Evolutionary conservation across 2,329 filamentous ascomycete genomes (phyloP).

Genomic region (Cercospora brassicicola): DNA sequence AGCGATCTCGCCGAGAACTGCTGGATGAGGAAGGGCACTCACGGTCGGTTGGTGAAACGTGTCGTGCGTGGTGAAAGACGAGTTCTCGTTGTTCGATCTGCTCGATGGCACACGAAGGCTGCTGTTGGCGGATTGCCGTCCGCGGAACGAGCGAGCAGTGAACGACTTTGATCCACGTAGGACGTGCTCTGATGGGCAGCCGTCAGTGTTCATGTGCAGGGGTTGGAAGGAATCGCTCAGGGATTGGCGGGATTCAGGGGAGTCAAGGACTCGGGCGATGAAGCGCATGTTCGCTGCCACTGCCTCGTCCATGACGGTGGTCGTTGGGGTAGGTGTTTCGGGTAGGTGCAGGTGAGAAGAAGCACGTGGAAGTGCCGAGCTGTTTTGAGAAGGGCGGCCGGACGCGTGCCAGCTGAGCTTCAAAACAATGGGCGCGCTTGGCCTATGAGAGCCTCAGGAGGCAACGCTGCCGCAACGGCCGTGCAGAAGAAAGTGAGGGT

Average conservation of each 20-base stretch:
- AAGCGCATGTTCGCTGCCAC: constrained; percentile 10
- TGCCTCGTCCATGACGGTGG: constrained; percentile 13
- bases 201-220: constrained; percentile 22
- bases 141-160: constrained; percentile 39
- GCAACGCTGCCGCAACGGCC: neutral
- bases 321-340: constrained; percentile 1
- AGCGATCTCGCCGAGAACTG: constrained; percentile 38
- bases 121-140: constrained; percentile 34
- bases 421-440: constrained; percentile 10
- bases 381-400: neutral
- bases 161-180: constrained; percentile 42
- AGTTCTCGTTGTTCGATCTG: constrained; percentile 38
- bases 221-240: neutral
- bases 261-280: constrained; percentile 9
- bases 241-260: neutral
- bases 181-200: constrained; percentile 39
- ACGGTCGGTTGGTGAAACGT: constrained; percentile 18
- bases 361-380: neutral
- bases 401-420: constrained; percentile 17
- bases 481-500: constrained; percentile 13
- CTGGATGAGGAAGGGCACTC: constrained; percentile 16
- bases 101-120: constrained; percentile 33
- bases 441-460: constrained; percentile 7
- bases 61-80: constrained; percentile 28
- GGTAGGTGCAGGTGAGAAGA: constrained; percentile 6